A percentile compares a stretch with the other conserved stretches of the same genome.
These are phyloP conservation scores for Platismatia glauca DNA, from an alignment of 495 filamentous ascomycete species.

Conservation along the genomic window DNA sequence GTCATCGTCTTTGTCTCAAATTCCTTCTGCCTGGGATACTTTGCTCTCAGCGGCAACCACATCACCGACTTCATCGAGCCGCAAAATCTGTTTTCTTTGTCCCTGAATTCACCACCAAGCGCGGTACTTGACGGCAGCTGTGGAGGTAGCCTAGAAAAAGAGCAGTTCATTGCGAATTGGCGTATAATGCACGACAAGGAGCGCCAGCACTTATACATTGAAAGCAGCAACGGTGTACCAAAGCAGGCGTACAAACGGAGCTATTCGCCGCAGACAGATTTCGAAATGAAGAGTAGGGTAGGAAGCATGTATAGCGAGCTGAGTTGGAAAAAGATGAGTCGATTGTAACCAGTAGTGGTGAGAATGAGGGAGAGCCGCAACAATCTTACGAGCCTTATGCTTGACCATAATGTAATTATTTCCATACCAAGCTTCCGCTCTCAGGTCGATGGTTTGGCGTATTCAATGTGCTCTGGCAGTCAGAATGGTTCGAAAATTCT, in stretches of 20 bases:
- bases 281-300: constrained; percentile 8
- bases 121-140: constrained; percentile 49
- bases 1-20: constrained; percentile 54
- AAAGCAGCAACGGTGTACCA: constrained; percentile 7
- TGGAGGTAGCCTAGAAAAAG: constrained; percentile 48
- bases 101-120: constrained; percentile 57
- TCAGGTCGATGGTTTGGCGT: not conserved
- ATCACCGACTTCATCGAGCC: constrained; percentile 71
- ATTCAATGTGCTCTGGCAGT: not conserved
- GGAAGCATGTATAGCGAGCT: constrained; percentile 3
- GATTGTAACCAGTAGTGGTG: not conserved
- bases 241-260: constrained; percentile 1
- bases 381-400: not conserved
- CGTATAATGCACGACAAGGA: constrained; percentile 34
- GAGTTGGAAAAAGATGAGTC: constrained; percentile 9
- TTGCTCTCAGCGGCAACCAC: constrained; percentile 42
- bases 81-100: constrained; percentile 59
- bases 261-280: not conserved
- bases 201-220: constrained; percentile 20
- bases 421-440: not conserved
- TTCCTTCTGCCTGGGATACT: constrained; percentile 49
- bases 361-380: not conserved
- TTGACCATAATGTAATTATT: not conserved
- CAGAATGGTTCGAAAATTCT: not conserved
- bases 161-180: constrained; percentile 51